These are phyloP conservation scores for Lasiosphaeria hispida DNA, from an alignment of 495 filamentous ascomycete genomes.

Conservation along the genomic window DNA sequence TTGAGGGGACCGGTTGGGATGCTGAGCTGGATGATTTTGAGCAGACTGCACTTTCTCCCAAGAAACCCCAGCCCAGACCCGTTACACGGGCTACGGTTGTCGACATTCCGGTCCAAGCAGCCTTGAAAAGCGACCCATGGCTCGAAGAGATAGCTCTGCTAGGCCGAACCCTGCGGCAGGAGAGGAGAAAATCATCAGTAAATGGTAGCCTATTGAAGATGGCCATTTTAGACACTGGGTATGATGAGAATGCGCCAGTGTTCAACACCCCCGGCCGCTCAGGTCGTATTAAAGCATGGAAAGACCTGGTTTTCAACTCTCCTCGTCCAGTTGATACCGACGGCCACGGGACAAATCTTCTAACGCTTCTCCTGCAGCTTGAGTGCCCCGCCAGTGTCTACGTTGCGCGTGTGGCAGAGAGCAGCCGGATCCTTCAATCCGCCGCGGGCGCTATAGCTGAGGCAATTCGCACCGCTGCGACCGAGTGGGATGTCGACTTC, in stretches of 20 bases:
- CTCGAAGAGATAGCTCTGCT: background rate
- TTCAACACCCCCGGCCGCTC: background rate
- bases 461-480: slow-evolving; percentile 6
- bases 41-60: background rate
- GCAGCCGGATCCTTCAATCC: background rate
- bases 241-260: background rate
- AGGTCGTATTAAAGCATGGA: background rate
- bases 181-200: background rate
- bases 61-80: background rate
- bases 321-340: slow-evolving; percentile 7
- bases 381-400: slow-evolving; percentile 12
- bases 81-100: background rate
- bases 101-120: background rate
- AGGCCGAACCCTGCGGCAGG: background rate
- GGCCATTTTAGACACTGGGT: slow-evolving; percentile 5
- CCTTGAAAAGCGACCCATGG: background rate
- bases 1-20: background rate
- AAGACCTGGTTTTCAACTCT: background rate
- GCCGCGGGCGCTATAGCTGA: background rate
- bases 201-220: background rate
- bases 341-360: slow-evolving; percentile 18
- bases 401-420: slow-evolving; percentile 15
- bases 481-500: slow-evolving; percentile 13
- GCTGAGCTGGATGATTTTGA: slow-evolving; percentile 2
- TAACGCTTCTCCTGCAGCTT: slow-evolving; percentile 9